Percentiles rank a stretch among this genome's conserved stretches.
Conservation (phyloP, 2,329 filamentous ascomycete species). For the Cucurbitaria berberidis region DNA sequence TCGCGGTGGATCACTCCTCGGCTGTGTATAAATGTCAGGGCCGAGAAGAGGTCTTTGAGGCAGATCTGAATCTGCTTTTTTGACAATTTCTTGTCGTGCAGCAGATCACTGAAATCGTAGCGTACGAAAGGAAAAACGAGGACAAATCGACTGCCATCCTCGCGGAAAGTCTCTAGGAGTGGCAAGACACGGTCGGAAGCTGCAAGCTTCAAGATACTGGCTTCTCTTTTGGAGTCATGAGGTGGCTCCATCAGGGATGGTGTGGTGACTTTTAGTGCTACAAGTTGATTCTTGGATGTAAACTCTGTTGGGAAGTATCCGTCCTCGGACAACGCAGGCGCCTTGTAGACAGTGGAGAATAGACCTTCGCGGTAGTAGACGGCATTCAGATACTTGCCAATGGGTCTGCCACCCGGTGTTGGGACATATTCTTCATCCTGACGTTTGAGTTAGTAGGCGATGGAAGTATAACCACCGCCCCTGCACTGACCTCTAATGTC, state of each 20-base stretch:
- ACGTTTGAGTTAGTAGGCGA: slow-evolving; percentile 2
- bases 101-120: slow-evolving; percentile 71
- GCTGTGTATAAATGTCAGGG: slow-evolving; percentile 72
- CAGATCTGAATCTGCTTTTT: slow-evolving; percentile 53
- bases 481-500: slow-evolving; percentile 25
- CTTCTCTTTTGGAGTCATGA: slow-evolving; percentile 82
- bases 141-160: slow-evolving; percentile 74
- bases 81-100: slow-evolving; percentile 57
- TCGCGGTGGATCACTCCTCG: slow-evolving; percentile 88
- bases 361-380: slow-evolving; percentile 69
- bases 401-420: slow-evolving; percentile 48
- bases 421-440: slow-evolving; percentile 41
- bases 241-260: slow-evolving; percentile 75
- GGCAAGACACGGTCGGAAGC: slow-evolving; percentile 66
- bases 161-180: slow-evolving; percentile 73
- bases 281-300: slow-evolving; percentile 42
- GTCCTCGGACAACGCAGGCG: slow-evolving; percentile 51
- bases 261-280: slow-evolving; percentile 86
- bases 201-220: slow-evolving; percentile 70
- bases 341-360: slow-evolving; percentile 83
- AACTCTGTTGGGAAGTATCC: slow-evolving; percentile 36
- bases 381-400: slow-evolving; percentile 64
- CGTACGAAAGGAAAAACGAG: slow-evolving; percentile 86
- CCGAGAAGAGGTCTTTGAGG: slow-evolving; percentile 73
- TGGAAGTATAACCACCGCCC: neutral